Evolutionary conservation across 192 early-diverging fungal genomes (phyloP).

Genomic region (Coemansia sp.): DNA sequence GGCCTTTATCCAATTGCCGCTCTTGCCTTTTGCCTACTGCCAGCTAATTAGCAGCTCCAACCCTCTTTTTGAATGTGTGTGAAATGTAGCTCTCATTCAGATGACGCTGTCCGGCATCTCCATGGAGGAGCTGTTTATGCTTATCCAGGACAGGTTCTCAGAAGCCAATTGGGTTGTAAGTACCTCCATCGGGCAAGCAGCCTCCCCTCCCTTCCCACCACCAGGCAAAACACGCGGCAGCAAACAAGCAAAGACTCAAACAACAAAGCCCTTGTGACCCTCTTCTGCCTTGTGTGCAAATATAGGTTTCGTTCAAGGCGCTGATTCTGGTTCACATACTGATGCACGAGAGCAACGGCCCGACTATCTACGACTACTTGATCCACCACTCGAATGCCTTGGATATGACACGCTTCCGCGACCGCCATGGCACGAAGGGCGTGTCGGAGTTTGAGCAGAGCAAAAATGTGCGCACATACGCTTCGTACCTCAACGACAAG

Average conservation of each 20-base stretch:
- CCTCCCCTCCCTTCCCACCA: background rate
- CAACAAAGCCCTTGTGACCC: background rate
- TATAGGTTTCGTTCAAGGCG: conserved; percentile 54
- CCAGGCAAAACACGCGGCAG: background rate
- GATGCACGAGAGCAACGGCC: conserved; percentile 50
- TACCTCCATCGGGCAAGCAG: background rate
- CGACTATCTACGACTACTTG: conserved; percentile 44
- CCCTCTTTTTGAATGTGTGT: background rate
- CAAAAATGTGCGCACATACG: conserved; percentile 55
- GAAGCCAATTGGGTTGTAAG: conserved; percentile 56
- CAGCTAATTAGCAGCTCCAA: background rate
- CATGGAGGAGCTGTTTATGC: conserved; percentile 54
- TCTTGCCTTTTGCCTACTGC: background rate
- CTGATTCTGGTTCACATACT: conserved; percentile 55
- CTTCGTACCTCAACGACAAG: conserved; percentile 52
- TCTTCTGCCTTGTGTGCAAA: conserved; percentile 1
- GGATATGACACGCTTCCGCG: conserved; percentile 54
- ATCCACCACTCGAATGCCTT: conserved; percentile 38
- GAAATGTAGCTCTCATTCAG: conserved; percentile 51
- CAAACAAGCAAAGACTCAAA: background rate
- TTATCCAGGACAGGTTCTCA: conserved; percentile 51
- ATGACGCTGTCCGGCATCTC: conserved; percentile 49
- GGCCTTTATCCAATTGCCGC: background rate
- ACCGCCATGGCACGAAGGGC: conserved; percentile 52
- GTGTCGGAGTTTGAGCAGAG: conserved; percentile 55